These are phyloP conservation scores for Dioscorea zingiberensis DNA, from an alignment of 106 monocot genomes.

Conservation along the genomic window DNA sequence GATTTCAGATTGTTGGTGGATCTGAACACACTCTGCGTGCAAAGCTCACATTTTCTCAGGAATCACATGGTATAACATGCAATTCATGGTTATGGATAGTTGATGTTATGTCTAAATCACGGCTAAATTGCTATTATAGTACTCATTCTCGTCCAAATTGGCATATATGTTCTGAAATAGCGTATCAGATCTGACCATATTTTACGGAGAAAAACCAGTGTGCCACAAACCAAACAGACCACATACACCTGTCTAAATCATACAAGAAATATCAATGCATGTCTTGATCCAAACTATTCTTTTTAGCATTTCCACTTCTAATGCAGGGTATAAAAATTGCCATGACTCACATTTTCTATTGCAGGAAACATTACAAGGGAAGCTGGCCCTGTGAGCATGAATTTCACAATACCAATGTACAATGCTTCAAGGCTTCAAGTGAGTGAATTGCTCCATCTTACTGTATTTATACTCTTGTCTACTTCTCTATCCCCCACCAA, in stretches of 20 bases:
- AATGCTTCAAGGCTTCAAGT: slow-evolving; percentile 96
- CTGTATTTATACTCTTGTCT: too few species aligned
- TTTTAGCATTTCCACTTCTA: background rate
- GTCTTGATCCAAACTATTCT: background rate
- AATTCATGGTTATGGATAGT: background rate
- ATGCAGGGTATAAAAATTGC: background rate
- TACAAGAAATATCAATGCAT: background rate
- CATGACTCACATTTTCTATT: too few species aligned
- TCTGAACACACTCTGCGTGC: slow-evolving; percentile 89
- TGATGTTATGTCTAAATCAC: background rate
- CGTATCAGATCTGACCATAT: too few species aligned
- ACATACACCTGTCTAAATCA: too few species aligned
- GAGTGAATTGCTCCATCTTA: background rate
- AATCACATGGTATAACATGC: slow-evolving; percentile 71
- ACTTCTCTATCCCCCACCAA: too few species aligned
- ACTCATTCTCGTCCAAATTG: too few species aligned
- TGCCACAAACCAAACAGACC: too few species aligned
- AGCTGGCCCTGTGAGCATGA: slow-evolving; percentile 98
- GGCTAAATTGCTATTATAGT: background rate
- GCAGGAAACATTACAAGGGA: slow-evolving; percentile 88
- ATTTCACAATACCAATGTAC: slow-evolving; percentile 95
- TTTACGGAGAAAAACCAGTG: too few species aligned
- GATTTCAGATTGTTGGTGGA: slow-evolving; percentile 88
- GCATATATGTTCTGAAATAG: too few species aligned
- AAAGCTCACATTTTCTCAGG: slow-evolving; percentile 88